Evolutionary conservation across 1,284 basidiomycete species (phyloP), one percentile per base, ranked within the genome.

Genomic region (Trichosporon faecale): DNA sequence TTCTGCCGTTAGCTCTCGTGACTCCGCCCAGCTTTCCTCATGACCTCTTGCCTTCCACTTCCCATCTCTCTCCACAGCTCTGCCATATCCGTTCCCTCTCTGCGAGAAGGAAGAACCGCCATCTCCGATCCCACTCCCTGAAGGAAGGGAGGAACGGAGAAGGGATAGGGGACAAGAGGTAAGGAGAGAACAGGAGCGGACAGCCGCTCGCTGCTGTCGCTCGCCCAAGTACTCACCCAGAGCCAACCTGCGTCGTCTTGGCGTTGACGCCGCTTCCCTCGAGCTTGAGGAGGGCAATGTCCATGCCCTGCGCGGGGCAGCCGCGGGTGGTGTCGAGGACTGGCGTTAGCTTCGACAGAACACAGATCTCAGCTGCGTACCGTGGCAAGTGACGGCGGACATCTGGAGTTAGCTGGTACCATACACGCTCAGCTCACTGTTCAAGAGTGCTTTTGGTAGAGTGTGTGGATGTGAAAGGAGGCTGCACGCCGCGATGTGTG

Each of bases 151-250:
- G n/a, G n/a, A n/a, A n/a, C n/a, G n/a, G n/a, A n/a, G n/a, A n/a
- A n/a, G n/a, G n/a, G n/a, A n/a, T n/a, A n/a, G n/a, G n/a, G n/a
- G n/a, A n/a, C n/a, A n/a, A n/a, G n/a, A n/a, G n/a, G n/a, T n/a
- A n/a, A 9, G 33, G 33, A 33, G 9, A 33, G 33, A 33, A 9
- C 33, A 33, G n/a, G n/a, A n/a, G n/a, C n/a, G n/a, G n/a, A n/a
- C n/a, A n/a, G n/a, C 33, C 4, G 33, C 33, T 33, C 33, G 33
- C 33, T 33, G 5, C 33, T 14, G 9, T 14, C 5, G 37, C 37
- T 40, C 9, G 9, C 14, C 12, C 9, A 5, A 8, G 68, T 75
- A 71, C 83, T 69, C 76, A 92, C 91, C 90, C 89, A 71, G 85
- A 83, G 12, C 89, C 89, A 1, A 73, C 35, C 25, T 18, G 21